Evolutionary conservation across 2,329 filamentous ascomycete species (phyloP).

Genomic region (Neonectria punicea): DNA sequence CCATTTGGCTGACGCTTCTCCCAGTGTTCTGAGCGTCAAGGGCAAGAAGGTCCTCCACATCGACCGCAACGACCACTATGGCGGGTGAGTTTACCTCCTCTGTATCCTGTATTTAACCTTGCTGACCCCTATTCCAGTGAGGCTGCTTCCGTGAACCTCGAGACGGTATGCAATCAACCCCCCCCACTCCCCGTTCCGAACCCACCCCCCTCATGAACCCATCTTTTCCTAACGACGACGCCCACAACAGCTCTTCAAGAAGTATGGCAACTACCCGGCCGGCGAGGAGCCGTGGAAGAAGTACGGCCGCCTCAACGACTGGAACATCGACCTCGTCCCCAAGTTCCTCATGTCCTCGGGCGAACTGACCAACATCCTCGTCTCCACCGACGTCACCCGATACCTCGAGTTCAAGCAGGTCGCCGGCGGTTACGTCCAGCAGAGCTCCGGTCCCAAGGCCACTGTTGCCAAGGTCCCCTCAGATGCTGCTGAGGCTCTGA

Average conservation of each 20-base stretch:
- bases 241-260: conserved; percentile 84
- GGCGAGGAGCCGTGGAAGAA: conserved; percentile 97
- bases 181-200: conserved; percentile 14
- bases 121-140: conserved; percentile 65
- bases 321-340: conserved; percentile 98
- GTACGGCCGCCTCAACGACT: conserved; percentile 95
- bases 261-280: conserved; percentile 83
- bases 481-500: conserved; percentile 88
- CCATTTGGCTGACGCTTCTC: conserved; percentile 35
- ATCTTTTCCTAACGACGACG: conserved; percentile 32
- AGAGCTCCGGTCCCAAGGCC: conserved; percentile 82
- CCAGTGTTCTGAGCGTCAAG: conserved; percentile 91
- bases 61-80: conserved; percentile 98
- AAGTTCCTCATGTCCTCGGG: conserved; percentile 99
- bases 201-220: conserved; percentile 29
- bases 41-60: conserved; percentile 99
- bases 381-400: conserved; percentile 90
- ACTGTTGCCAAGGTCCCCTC: conserved; percentile 98
- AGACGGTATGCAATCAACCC: conserved; percentile 71
- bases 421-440: conserved; percentile 95
- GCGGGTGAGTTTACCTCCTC: conserved; percentile 75
- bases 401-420: conserved; percentile 96
- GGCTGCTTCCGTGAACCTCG: conserved; percentile 95
- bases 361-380: conserved; percentile 97
- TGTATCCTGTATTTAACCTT: background rate